Conservation (phyloP, 768 basidiomycete genomes). For the Sarcomyxa edulis region DNA sequence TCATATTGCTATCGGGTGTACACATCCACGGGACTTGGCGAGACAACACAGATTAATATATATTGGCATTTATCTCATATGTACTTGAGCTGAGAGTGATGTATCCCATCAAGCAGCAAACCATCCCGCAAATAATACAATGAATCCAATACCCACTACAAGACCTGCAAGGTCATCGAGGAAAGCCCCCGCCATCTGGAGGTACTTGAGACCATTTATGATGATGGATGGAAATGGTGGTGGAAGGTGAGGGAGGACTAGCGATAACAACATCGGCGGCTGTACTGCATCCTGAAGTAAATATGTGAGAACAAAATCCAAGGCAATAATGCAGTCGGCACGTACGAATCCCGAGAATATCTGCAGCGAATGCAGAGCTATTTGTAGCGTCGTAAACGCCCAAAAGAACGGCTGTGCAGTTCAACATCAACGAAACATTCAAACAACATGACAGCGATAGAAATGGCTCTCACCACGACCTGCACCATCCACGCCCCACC, state of each 20-base stretch:
- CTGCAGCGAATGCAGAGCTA: slow-evolving; percentile 65
- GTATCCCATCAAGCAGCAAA: slow-evolving; percentile 19
- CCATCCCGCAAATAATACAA: slow-evolving; percentile 52
- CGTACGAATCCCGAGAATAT: slow-evolving; percentile 64
- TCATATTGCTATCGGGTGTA: no score
- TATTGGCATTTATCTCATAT: no score
- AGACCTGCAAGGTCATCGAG: slow-evolving; percentile 69
- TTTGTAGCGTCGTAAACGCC: slow-evolving; percentile 71
- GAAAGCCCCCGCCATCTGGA: slow-evolving; percentile 61
- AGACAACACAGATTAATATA: no score
- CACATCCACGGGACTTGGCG: no score
- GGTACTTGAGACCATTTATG: slow-evolving; percentile 57
- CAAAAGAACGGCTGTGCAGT: slow-evolving; percentile 69
- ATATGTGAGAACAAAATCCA: background rate
- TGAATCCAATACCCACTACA: slow-evolving; percentile 67
- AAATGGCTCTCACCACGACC: slow-evolving; percentile 42
- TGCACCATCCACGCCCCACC: slow-evolving; percentile 45
- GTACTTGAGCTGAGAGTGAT: no score
- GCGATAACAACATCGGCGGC: slow-evolving; percentile 52
- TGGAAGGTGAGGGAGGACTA: slow-evolving; percentile 64
- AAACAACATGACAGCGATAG: background rate
- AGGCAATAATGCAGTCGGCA: background rate
- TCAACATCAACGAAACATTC: slow-evolving; percentile 1
- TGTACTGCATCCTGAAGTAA: slow-evolving; percentile 46
- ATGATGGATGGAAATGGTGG: slow-evolving; percentile 59